Evolutionary conservation across 768 basidiomycete species (phyloP), one percentile per base, ranked within the genome.

Genomic region (Rhodotorula kratochvilovae): DNA sequence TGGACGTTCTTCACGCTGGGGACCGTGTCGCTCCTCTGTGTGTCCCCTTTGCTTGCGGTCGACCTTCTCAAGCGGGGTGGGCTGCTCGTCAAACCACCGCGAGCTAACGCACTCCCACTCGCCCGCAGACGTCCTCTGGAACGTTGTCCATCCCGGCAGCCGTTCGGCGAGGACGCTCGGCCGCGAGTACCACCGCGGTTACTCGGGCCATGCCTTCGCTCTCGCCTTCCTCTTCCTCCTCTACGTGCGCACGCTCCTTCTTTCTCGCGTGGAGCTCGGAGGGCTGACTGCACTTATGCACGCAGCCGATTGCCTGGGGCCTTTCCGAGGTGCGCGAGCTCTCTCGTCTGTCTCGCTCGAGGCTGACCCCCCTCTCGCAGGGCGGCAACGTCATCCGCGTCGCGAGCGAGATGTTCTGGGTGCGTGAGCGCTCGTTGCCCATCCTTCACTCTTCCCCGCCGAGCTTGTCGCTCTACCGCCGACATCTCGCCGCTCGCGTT

Each of bases 351-450:
- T 8, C 48, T 39, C 39, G 39, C 39, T 7, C 39, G 39, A 6
- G 39, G 39, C 13, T 39, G 39, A 39, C 39, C 17, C 57, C 5
- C 39, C 27, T 15, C 43, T 16, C 82, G 33, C 85, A 86, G 66
- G 70, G 66, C 13, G 80, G 81, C 8, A 84, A 86, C 77, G 81
- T 80, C 65, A 85, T 87, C 76, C 70, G 81, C 7, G 53, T 55
- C 33, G 19, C 63, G 36, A 46, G 42, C 43, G 43, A 46, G 43
- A n/a, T 33, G 43, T 48, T 64, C 57, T 58, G 42, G 36, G 33
- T 36, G 29, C 33, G 39, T n/a, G n/a, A n/a, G n/a, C n/a, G n/a
- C n/a, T n/a, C n/a, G n/a, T n/a, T n/a, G n/a, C n/a, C n/a, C n/a
- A n/a, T n/a, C n/a, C n/a, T n/a, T n/a, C n/a, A n/a, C n/a, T n/a